These are phyloP conservation scores for Falciphora oryzae DNA, from an alignment of 2,329 filamentous ascomycete species.

Conservation along the genomic window DNA sequence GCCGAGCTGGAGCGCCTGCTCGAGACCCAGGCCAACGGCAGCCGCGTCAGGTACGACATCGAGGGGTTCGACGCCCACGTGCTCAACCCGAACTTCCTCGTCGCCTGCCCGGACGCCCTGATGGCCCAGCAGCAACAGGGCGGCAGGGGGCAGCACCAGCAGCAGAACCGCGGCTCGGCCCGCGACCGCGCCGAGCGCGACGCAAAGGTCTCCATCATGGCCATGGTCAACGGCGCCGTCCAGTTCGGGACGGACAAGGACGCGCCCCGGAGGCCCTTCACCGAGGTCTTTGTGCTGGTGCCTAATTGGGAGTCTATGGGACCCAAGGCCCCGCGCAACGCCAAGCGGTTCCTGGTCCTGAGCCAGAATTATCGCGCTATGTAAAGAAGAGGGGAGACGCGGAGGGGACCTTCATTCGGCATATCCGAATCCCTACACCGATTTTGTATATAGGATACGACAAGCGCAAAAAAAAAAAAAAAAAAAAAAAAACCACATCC, in stretches of 20 bases:
- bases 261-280: constrained; percentile 63
- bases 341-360: constrained; percentile 59
- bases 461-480: too few relatives aligned
- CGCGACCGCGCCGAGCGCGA: constrained; percentile 30
- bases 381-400: constrained; percentile 23
- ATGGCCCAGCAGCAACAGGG: constrained; percentile 23
- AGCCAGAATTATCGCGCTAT: constrained; percentile 65
- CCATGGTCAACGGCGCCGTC: constrained; percentile 70
- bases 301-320: constrained; percentile 62
- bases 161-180: constrained; percentile 8
- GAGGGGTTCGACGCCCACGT: constrained; percentile 74
- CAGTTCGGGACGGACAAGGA: constrained; percentile 60
- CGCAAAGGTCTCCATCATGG: constrained; percentile 62
- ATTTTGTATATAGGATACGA: too few relatives aligned
- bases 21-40: constrained; percentile 43
- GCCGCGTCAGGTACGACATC: constrained; percentile 59
- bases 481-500: too few relatives aligned
- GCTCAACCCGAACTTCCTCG: constrained; percentile 61
- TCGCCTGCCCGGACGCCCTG: constrained; percentile 46
- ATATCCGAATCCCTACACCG: too few relatives aligned
- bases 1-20: constrained; percentile 64
- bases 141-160: constrained; percentile 16
- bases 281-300: constrained; percentile 74
- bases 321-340: constrained; percentile 45
- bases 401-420: too few relatives aligned